These are phyloP conservation scores for Corynespora cassiicola DNA, from an alignment of 2,329 filamentous ascomycete genomes.

Conservation along the genomic window DNA sequence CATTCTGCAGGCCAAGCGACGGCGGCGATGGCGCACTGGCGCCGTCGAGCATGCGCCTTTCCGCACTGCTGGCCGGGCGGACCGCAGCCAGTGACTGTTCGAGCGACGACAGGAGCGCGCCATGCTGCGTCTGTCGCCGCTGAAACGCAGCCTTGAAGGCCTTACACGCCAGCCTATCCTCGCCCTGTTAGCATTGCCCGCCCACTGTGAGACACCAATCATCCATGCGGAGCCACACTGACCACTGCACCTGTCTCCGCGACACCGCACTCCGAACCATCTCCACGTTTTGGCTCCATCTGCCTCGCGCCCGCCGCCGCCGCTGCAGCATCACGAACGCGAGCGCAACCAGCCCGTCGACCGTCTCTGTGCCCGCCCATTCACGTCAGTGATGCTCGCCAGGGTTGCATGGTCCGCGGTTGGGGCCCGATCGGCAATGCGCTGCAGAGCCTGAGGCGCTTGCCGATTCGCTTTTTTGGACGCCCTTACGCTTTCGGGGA, in stretches of 20 bases:
- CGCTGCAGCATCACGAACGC: constrained; percentile 70
- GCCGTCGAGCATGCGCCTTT: constrained; percentile 37
- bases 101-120: constrained; percentile 72
- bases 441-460: constrained; percentile 21
- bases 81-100: constrained; percentile 40
- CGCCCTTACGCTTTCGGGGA: constrained; percentile 20
- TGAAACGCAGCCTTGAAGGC: constrained; percentile 74
- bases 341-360: constrained; percentile 70
- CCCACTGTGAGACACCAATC: constrained; percentile 28
- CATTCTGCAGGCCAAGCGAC: constrained; percentile 21
- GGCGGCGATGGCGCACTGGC: too few species aligned
- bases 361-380: constrained; percentile 58
- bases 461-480: constrained; percentile 17
- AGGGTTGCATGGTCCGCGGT: constrained; percentile 23
- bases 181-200: constrained; percentile 24
- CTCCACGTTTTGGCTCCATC: constrained; percentile 56
- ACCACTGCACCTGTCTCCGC: constrained; percentile 68
- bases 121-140: constrained; percentile 75
- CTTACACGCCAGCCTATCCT: constrained; percentile 67
- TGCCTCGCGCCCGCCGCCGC: constrained; percentile 49
- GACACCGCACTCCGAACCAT: constrained; percentile 57
- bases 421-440: constrained; percentile 27
- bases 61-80: constrained; percentile 31
- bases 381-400: constrained; percentile 16
- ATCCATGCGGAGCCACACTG: constrained; percentile 54